Base-by-base conservation (phyloP, 805 yeast genomes). In the Debaryomyces prosopidis region DNA sequence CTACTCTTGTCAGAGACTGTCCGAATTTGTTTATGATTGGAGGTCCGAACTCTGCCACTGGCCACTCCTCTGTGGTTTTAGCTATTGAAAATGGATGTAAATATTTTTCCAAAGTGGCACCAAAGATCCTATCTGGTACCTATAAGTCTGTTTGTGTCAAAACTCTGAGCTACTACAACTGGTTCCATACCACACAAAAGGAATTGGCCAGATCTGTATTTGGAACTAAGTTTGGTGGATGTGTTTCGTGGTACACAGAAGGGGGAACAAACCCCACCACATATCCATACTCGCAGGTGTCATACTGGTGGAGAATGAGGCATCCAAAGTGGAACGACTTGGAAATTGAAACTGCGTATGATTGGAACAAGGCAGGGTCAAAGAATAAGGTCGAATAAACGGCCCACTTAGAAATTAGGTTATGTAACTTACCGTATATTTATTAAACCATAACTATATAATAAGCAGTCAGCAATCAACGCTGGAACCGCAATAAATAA, bases 21-120 rank as follows among this genome's bases (percentile, higher is more conserved):
- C 76, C 76, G 16, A 71, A 71, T 41, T 43, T 62, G 10, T 66
- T 69, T 44, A 16, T 63, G 14, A 54, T 70, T 45, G 71, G 60
- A 1, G 76, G 76, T 6, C 75, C 76, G 27, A 71, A 71, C 46
- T 59, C 72, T 1, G 71, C 72, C 35, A 67, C 75, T 12, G 76
- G 76, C 10, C 75, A 71, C 46, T 62, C 71, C 0, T 69, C 75
- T 4, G 75, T 68, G 42, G 69, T 71, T 5, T 50, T 63, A 45
- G 71, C 73, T 12, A 60, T 66, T 46, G 75, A 71, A 50, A 68
- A 66, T 49, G 63, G 60, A 3, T 54, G 63, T 39, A 47, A 49
- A 4, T 66, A 55, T 39, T 54, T 60, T 35, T 40, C 45, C 3
- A 55, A 54, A 23, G 55, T 67, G 15, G 55, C 66, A 2, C 43